Base-by-base conservation (phyloP, 768 basidiomycete genomes). In the Trametes sanguinea region DNA sequence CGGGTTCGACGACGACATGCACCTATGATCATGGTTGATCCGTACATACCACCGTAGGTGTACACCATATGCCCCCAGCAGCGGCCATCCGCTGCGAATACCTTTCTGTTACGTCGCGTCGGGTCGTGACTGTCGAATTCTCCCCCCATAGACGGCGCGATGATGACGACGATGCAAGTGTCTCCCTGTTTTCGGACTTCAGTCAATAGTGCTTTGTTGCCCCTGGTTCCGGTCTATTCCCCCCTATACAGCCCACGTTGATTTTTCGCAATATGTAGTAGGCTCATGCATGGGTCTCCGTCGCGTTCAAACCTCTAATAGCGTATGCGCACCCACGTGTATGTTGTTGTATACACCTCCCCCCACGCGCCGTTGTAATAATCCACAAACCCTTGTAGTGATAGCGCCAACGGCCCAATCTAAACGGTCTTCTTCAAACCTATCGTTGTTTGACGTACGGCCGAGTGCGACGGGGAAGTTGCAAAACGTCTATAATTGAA, bases 1-100 rank as follows among this genome's bases (percentile, higher is more conserved):
- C 58, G 73, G 68, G 44, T 73, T 75, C 61, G 72, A 73, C 48
- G 75, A 77, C 14, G 75, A 75, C 46, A 62, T 73, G 66, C 61
- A 72, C 54, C 37, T 70, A 67, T 78, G 66, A 78, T 44, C 37
- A 22, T 35, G 33, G 22, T 14, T 7, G 43, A 2, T 22, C 2
- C 22, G 22, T 40, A 16, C 27, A 44, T 11, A 14, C 17, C 11
- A n/a, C 55, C 54, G 27, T 44, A 13, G 7, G 13, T 52, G 30
- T 14, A 3, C 22, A 22, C 22, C 30, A 22, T 52, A 48, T 27
- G 47, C 47, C 30, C 22, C 22, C 22, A 22, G 22, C 22, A 22
- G 22, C 22, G 22, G 22, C 22, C 22, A 22, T 22, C 22, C 22
- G 22, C 22, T 22, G 22, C 22, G 22, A 22, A 22, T 22, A 22